Evolutionary conservation across 1,284 basidiomycete genomes (phyloP).

Genomic region (Ustilago hordei): DNA sequence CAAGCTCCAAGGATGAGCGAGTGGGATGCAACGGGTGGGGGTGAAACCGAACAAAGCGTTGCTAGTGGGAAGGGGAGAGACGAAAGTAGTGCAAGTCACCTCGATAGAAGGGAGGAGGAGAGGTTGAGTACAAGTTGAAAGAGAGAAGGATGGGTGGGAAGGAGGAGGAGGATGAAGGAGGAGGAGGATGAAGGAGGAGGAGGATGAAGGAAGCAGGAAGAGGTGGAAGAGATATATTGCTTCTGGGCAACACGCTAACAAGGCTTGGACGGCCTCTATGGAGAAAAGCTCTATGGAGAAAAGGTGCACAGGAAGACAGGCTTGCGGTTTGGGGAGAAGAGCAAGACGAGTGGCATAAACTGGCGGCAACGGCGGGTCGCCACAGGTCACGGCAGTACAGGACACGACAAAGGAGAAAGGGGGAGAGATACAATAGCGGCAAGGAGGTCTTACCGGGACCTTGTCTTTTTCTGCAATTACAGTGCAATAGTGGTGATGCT

Average conservation of each 20-base stretch:
- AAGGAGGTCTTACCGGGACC: conserved; percentile 2
- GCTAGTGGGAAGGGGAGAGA: not conserved
- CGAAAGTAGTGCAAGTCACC: not conserved
- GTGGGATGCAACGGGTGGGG: not conserved
- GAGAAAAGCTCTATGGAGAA: not conserved
- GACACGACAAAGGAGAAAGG: not conserved
- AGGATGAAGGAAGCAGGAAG: conserved; percentile 8
- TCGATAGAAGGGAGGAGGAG: conserved; percentile 8
- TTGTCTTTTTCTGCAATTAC: not conserved
- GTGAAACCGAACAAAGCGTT: conserved; percentile 2
- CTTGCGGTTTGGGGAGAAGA: conserved; percentile 2
- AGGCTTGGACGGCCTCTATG: too few species aligned
- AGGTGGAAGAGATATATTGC: conserved; percentile 34
- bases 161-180: too few species aligned
- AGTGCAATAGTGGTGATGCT: not conserved
- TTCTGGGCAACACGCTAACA: conserved; percentile 11
- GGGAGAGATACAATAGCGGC: not conserved
- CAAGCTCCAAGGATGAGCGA: not conserved
- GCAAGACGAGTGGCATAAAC: not conserved
- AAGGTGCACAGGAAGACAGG: not conserved
- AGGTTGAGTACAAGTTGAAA: not conserved
- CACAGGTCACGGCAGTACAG: not conserved
- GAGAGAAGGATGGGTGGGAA: not conserved
- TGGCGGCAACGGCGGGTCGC: not conserved
- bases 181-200: conserved; percentile 1